A percentile compares a stretch with the other conserved stretches of the same genome.
Conservation (phyloP, 805 yeast genomes). For the Saccharomycopsis sp. region DNA sequence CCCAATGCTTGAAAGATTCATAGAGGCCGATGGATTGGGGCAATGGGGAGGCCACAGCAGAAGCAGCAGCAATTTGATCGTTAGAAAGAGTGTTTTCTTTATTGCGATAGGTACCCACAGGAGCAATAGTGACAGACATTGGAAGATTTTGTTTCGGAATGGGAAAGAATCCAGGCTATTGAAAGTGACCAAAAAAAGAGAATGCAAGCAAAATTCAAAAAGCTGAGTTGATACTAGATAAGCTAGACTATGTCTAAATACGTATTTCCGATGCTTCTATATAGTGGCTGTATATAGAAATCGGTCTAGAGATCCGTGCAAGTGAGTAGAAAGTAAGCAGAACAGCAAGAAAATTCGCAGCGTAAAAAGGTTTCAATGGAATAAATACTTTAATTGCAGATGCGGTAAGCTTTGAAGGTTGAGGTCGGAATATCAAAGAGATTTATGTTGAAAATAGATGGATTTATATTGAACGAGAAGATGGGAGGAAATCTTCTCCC, state of each 20-base stretch:
- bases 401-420: no score
- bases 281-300: background rate
- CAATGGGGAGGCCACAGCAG: background rate
- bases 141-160: no score
- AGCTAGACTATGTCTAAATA: background rate
- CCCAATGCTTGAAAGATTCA: slow-evolving; percentile 15
- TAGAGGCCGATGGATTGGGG: slow-evolving; percentile 3
- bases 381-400: no score
- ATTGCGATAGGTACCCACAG: background rate
- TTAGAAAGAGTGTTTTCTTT: background rate
- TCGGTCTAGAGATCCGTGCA: background rate
- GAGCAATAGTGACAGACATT: background rate
- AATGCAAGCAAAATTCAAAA: no score
- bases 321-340: background rate
- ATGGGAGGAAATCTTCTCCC: background rate
- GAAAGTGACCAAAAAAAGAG: background rate
- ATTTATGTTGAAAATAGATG: background rate
- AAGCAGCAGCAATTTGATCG: background rate
- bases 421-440: background rate
- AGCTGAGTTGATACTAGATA: background rate
- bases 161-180: background rate
- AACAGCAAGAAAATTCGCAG: no score
- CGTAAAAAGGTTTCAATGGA: no score
- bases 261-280: no score
- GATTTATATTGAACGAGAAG: background rate